Base-by-base conservation (phyloP, 108 stramenopile species). In the Chaetoceros muelleri region DNA sequence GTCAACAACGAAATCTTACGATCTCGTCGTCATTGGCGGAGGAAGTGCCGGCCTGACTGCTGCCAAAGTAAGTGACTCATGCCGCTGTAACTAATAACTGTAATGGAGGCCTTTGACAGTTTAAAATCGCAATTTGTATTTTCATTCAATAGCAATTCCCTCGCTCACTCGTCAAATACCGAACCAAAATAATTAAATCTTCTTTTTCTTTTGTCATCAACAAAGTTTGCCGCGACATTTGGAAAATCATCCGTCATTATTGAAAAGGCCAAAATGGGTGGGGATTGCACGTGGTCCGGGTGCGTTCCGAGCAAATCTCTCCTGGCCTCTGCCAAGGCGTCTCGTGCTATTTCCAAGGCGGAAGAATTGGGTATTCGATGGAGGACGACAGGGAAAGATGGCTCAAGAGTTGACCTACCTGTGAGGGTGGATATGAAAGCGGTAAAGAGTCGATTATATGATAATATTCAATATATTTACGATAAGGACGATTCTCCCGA, bases 231-330 rank as follows among this genome's bases (percentile, higher is more conserved):
- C n/a, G 53, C 72, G 10, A 82, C 67, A 2, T 66, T 88, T 49
- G 81, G 80, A 46, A 84, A 77, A 53, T 66, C 71, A 30, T 64
- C 58, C 19, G 72, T 81, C 22, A 50, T 94, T 27, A 62, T 94
- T 23, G 92, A 94, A 69, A 57, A 66, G 46, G 65, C 64, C 54
- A 50, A 70, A 24, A 48, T 89, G 62, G 92, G 92, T 28, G 92
- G 92, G 5, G 88, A 93, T 59, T 90, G 87, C 59, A 82, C 86
- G 2, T 87, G 86, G 77, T 80, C 81, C 0, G 92, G 92, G 64
- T 90, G 87, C 65, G 85, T 90, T 8, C 92, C 92, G 0, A 78
- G 76, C 46, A 93, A 93, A 70, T 82, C 91, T 7, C 58, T 93
- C 24, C 44, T 93, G n/a, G 56, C 69, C 16, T 58, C 61, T 16